Conservation (phyloP, 495 filamentous ascomycete species). For the Penicillium arizonense region DNA sequence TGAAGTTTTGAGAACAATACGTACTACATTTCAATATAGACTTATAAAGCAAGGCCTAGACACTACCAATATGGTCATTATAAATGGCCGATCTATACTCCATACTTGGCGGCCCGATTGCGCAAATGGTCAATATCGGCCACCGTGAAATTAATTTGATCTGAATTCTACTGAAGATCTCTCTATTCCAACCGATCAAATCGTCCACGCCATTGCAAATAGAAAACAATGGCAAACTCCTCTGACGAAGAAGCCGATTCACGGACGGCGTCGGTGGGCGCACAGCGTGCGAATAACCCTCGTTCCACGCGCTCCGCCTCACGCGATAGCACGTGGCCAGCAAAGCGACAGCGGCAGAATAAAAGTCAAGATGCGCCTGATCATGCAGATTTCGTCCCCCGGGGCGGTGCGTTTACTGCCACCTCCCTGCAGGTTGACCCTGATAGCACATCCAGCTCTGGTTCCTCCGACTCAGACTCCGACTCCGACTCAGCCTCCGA, state of each 20-base stretch:
- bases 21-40: too few species aligned
- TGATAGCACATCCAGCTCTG: constrained; percentile 34
- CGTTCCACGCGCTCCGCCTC: constrained; percentile 23
- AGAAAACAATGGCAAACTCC: constrained; percentile 1
- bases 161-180: constrained; percentile 3
- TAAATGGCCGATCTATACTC: not conserved
- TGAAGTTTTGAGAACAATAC: too few species aligned
- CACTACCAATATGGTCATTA: too few species aligned
- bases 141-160: constrained; percentile 27
- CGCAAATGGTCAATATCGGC: constrained; percentile 13
- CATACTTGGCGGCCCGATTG: not conserved
- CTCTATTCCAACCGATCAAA: not conserved
- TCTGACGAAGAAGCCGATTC: constrained; percentile 44
- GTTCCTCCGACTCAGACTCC: constrained; percentile 20
- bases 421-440: constrained; percentile 33
- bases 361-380: constrained; percentile 21
- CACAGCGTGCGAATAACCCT: constrained; percentile 20
- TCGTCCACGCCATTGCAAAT: not conserved
- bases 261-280: constrained; percentile 38
- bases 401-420: constrained; percentile 37
- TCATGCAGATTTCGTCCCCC: constrained; percentile 37
- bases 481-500: constrained; percentile 18
- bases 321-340: constrained; percentile 24
- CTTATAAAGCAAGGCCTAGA: too few species aligned
- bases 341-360: constrained; percentile 32